phyloP scores from a whole-genome alignment of 2,329 filamentous ascomycete genomes.

The Escovopsis sp. region DNA sequence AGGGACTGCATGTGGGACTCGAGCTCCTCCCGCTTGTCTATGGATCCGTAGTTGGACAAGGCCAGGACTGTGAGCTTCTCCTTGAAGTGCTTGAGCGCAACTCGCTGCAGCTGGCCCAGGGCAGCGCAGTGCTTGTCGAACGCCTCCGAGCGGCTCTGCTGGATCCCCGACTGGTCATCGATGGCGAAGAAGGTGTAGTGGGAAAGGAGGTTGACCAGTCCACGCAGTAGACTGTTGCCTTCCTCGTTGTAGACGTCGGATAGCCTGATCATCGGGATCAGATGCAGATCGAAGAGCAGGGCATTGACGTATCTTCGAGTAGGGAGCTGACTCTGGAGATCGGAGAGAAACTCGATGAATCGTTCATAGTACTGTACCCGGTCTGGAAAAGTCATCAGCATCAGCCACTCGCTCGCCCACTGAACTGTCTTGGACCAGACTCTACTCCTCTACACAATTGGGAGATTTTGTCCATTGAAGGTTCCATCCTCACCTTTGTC shows the following conservation, averaged over 20 bases:
- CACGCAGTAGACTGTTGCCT: constrained; percentile 61
- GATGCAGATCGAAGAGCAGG: constrained; percentile 69
- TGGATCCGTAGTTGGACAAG: constrained; percentile 79
- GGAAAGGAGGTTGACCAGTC: constrained; percentile 62
- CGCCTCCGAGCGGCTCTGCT: constrained; percentile 55
- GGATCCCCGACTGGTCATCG: constrained; percentile 74
- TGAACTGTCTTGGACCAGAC: too few relatives aligned
- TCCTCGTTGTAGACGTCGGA: constrained; percentile 66
- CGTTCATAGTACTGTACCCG: constrained; percentile 74
- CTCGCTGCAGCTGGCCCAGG: constrained; percentile 65
- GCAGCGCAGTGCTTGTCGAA: constrained; percentile 66
- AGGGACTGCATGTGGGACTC: constrained; percentile 58
- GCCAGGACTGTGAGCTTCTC: constrained; percentile 84
- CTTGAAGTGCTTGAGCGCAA: constrained; percentile 67
- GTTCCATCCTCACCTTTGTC: constrained; percentile 28
- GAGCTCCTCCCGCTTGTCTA: constrained; percentile 68
- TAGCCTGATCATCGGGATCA: constrained; percentile 60
- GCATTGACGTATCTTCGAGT: constrained; percentile 89
- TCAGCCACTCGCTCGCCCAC: too few relatives aligned
- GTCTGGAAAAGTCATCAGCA: constrained; percentile 25
- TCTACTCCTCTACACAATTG: too few relatives aligned
- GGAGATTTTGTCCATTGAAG: too few relatives aligned
- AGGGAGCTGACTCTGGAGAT: constrained; percentile 83
- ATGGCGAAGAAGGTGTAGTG: constrained; percentile 85
- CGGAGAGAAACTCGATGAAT: constrained; percentile 80